phyloP scores from a whole-genome alignment of 2,329 filamentous ascomycete genomes.

The Pyricularia sp. region DNA sequence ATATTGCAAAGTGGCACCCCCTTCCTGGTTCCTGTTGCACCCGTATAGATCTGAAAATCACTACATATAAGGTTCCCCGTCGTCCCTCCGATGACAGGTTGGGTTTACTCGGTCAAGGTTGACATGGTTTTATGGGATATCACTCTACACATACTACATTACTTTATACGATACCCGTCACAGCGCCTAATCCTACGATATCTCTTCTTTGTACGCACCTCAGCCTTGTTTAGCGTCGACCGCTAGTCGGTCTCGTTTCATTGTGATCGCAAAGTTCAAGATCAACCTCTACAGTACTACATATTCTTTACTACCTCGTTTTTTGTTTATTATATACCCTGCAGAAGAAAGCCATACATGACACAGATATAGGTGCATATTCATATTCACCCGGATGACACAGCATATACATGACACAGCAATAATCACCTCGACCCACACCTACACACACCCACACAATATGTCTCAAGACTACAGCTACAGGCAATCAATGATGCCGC shows the following conservation, averaged over 20 bases:
- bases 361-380: no score
- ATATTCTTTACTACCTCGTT: neutral
- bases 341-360: no score
- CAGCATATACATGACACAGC: neutral
- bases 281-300: neutral
- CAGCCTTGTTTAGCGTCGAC: neutral
- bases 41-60: neutral
- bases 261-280: neutral
- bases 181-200: neutral
- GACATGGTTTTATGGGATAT: neutral
- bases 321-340: no score
- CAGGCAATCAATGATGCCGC: neutral
- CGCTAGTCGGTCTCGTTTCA: neutral
- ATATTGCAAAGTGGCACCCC: neutral
- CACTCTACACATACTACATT: neutral
- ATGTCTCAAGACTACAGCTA: neutral
- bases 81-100: neutral
- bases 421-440: neutral
- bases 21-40: neutral
- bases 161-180: neutral
- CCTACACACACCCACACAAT: neutral
- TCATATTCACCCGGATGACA: no score
- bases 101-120: neutral
- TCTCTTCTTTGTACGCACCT: neutral
- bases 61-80: neutral